Conservation (phyloP, 179 eudicot species). For the Beta lomatogona region DNA sequence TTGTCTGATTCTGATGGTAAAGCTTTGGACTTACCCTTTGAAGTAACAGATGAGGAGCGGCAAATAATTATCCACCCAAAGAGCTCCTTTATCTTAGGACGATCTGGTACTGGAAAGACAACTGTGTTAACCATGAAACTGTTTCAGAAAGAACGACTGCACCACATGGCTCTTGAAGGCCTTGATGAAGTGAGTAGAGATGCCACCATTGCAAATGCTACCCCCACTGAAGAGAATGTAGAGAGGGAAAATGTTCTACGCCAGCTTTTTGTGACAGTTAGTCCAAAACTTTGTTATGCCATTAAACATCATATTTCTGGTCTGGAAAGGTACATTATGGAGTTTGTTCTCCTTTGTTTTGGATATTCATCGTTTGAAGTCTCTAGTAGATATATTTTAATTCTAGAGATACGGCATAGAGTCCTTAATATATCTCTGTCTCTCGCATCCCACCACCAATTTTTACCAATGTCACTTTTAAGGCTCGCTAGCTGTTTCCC, state of each 20-base stretch:
- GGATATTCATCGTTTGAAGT: not conserved
- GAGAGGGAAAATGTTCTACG: conserved; percentile 35
- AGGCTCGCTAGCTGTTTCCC: not conserved
- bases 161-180: conserved; percentile 47
- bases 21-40: conserved; percentile 63
- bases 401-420: not conserved
- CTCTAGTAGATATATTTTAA: not conserved
- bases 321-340: conserved; percentile 52
- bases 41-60: conserved; percentile 59
- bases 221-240: conserved; percentile 5
- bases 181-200: conserved; percentile 19
- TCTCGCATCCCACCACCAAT: not conserved
- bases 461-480: not conserved
- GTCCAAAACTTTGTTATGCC: conserved; percentile 74
- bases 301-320: conserved; percentile 62
- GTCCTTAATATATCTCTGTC: not conserved
- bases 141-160: conserved; percentile 51
- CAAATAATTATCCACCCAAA: conserved; percentile 42
- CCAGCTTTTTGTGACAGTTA: conserved; percentile 80
- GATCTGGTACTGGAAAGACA: conserved; percentile 87
- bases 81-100: conserved; percentile 66
- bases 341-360: not conserved
- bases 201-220: not conserved
- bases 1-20: conserved; percentile 49
- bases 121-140: conserved; percentile 71